Evolutionary conservation across 371 early-diverging fungal genomes (phyloP).

Genomic region (Mortierella sp.): DNA sequence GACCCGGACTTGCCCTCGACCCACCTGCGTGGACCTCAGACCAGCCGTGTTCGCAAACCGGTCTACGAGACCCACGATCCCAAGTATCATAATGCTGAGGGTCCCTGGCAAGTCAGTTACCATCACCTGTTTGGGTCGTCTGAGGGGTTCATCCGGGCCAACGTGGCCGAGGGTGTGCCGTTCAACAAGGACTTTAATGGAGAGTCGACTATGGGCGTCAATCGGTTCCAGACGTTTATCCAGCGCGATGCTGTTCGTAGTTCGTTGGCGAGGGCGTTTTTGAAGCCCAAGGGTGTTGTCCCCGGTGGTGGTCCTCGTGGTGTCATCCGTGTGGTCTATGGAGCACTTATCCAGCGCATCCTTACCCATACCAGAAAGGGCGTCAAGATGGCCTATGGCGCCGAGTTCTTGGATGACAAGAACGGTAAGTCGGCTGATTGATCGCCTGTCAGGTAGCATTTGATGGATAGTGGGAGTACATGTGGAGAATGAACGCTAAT

Average conservation of each 20-base stretch:
- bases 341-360: too few species aligned
- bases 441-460: too few species aligned
- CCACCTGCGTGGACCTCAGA: slow-evolving; percentile 36
- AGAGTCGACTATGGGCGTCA: slow-evolving; percentile 39
- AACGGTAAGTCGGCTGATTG: slow-evolving; percentile 14
- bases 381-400: slow-evolving; percentile 40
- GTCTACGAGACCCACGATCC: too few species aligned
- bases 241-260: slow-evolving; percentile 50
- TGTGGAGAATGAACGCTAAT: too few species aligned
- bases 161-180: slow-evolving; percentile 25
- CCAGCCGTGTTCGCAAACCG: too few species aligned
- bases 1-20: slow-evolving; percentile 25
- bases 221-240: slow-evolving; percentile 41
- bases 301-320: too few species aligned
- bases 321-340: too few species aligned
- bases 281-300: slow-evolving; percentile 25
- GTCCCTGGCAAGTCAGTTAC: too few species aligned
- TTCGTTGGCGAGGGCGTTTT: slow-evolving; percentile 37
- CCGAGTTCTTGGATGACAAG: slow-evolving; percentile 46
- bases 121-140: too few species aligned
- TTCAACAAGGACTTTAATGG: slow-evolving; percentile 47
- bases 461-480: too few species aligned
- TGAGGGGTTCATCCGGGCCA: slow-evolving; percentile 35
- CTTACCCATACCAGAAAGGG: too few species aligned
- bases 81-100: too few species aligned